These are phyloP conservation scores for Puccinia triticina DNA, from an alignment of 1,284 basidiomycete species.

Conservation along the genomic window DNA sequence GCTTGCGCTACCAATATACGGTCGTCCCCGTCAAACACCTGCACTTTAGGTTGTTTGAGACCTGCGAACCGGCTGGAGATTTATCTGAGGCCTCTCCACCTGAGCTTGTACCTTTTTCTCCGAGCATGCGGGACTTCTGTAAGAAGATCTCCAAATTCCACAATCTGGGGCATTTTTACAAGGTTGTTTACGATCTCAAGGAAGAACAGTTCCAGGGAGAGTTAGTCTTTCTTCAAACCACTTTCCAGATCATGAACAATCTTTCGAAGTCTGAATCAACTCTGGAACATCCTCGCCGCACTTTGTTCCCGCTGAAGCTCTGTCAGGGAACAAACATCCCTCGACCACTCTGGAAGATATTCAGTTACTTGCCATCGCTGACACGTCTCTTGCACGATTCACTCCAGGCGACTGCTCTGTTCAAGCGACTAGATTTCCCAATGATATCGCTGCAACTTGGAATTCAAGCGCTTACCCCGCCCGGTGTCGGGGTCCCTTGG, in stretches of 20 bases:
- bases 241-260: constrained; percentile 20
- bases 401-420: constrained; percentile 67
- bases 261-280: constrained; percentile 6
- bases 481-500: constrained; percentile 67
- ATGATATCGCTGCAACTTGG: constrained; percentile 67
- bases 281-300: constrained; percentile 24
- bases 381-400: constrained; percentile 69
- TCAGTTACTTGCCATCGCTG: constrained; percentile 69
- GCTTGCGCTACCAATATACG: neutral
- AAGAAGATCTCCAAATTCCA: constrained; percentile 36
- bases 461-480: constrained; percentile 73
- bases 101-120: neutral
- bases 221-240: constrained; percentile 39
- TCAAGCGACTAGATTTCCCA: constrained; percentile 67
- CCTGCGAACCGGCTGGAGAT: neutral
- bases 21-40: constrained; percentile 30
- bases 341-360: constrained; percentile 64
- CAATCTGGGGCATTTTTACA: constrained; percentile 43
- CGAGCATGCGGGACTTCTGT: constrained; percentile 22
- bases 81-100: constrained; percentile 23
- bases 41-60: constrained; percentile 17
- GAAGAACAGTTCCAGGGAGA: constrained; percentile 17
- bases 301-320: constrained; percentile 66
- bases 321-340: constrained; percentile 67
- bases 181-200: constrained; percentile 14